Conservation (phyloP, 129 eudicot species). For the Helianthus tuberosus region DNA sequence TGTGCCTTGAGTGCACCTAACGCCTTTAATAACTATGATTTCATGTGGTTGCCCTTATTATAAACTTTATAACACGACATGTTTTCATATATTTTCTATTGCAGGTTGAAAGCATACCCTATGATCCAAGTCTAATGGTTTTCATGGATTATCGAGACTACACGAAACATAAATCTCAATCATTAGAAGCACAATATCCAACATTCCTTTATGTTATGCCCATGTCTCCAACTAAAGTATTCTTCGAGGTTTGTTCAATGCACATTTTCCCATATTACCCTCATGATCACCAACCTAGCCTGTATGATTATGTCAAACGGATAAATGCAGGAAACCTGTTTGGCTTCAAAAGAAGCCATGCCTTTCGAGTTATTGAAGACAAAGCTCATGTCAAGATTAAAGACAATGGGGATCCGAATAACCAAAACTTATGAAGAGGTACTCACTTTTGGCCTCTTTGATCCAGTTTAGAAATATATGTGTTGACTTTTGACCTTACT, state of each 20-base stretch:
- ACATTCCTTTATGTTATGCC: constrained; percentile 98
- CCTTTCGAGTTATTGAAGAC: constrained; percentile 80
- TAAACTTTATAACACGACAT: background rate
- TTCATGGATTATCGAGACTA: constrained; percentile 97
- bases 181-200: constrained; percentile 74
- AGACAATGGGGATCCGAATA: constrained; percentile 78
- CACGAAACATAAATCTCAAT: constrained; percentile 42
- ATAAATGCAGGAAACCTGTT: constrained; percentile 80
- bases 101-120: constrained; percentile 91
- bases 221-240: constrained; percentile 88
- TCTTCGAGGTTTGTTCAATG: constrained; percentile 74
- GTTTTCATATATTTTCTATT: background rate
- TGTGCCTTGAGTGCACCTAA: no score
- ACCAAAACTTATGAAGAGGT: constrained; percentile 90
- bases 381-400: constrained; percentile 82
- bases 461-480: background rate
- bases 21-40: no score
- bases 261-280: background rate
- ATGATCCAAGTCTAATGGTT: constrained; percentile 92
- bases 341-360: constrained; percentile 97
- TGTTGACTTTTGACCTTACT: background rate
- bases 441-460: constrained; percentile 19
- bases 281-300: background rate
- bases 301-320: background rate
- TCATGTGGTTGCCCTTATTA: background rate